A percentile compares a stretch with the other conserved stretches of the same genome.
These are phyloP conservation scores for Harringtonia aguacate DNA, from an alignment of 2,329 filamentous ascomycete species.

Conservation along the genomic window DNA sequence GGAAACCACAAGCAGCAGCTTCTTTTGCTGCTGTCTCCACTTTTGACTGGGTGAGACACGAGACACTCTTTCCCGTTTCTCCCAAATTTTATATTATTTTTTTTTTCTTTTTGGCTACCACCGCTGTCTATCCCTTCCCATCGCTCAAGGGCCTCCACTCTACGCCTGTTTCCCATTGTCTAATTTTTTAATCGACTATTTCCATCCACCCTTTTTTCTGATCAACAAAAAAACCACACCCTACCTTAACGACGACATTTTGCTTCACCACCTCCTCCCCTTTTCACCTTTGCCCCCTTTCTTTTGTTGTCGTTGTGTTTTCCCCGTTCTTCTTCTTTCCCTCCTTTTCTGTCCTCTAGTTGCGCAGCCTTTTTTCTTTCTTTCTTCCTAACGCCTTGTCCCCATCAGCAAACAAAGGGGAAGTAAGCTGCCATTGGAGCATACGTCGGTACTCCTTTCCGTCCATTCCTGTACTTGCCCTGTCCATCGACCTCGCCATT, in stretches of 20 bases:
- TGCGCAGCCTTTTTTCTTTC: background rate
- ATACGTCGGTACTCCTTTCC: too few relatives aligned
- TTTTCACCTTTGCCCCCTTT: background rate
- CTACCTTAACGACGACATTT: background rate
- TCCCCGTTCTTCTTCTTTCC: background rate
- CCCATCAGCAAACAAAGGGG: background rate
- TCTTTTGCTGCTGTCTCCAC: background rate
- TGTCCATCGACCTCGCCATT: too few relatives aligned
- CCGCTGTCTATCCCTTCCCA: background rate
- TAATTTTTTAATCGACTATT: background rate
- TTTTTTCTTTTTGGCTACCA: background rate
- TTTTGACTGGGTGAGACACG: constrained; percentile 5
- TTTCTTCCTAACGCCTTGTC: background rate
- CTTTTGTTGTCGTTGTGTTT: background rate
- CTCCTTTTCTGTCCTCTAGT: background rate
- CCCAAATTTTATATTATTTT: too few relatives aligned
- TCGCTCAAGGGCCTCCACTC: background rate
- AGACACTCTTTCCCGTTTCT: constrained; percentile 6
- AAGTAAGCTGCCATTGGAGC: background rate
- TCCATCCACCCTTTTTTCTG: background rate
- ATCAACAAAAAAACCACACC: background rate
- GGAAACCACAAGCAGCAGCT: background rate
- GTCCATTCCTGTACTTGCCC: too few relatives aligned
- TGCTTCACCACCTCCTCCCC: background rate
- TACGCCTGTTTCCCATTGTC: too few relatives aligned